Conservation (phyloP, 2,329 filamentous ascomycete genomes). For the Exutisphaerella laricina region DNA sequence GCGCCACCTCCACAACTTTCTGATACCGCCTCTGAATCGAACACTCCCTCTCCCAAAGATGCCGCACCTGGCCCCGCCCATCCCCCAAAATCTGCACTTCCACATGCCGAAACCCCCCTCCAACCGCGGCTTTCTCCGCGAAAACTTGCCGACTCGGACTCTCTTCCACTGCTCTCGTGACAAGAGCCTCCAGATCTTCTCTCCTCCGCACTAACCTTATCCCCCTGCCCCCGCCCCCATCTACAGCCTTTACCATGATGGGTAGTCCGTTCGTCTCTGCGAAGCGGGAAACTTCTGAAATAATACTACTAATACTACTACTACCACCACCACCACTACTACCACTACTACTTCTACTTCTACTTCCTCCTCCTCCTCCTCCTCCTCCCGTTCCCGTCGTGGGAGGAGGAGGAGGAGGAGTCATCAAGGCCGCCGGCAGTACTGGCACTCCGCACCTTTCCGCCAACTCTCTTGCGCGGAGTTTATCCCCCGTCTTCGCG, state of each 20-base stretch:
- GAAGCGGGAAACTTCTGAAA: slow-evolving; percentile 48
- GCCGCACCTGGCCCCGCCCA: slow-evolving; percentile 46
- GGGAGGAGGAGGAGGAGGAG: too few relatives aligned
- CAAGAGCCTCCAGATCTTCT: slow-evolving; percentile 41
- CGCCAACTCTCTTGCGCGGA: slow-evolving; percentile 50
- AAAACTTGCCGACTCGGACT: slow-evolving; percentile 55
- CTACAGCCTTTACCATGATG: slow-evolving; percentile 60
- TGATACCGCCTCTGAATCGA: slow-evolving; percentile 57
- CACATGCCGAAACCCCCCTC: slow-evolving; percentile 56
- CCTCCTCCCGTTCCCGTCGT: slow-evolving; percentile 41
- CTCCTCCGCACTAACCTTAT: slow-evolving; percentile 50
- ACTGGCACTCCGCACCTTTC: slow-evolving; percentile 49
- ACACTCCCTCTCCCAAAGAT: slow-evolving; percentile 58
- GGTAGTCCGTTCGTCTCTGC: slow-evolving; percentile 53
- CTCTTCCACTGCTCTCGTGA: slow-evolving; percentile 51
- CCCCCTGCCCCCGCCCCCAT: slow-evolving; percentile 57
- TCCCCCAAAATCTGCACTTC: slow-evolving; percentile 59
- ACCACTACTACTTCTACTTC: too few relatives aligned
- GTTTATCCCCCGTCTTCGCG: slow-evolving; percentile 52
- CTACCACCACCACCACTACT: too few relatives aligned
- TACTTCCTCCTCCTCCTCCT: too few relatives aligned
- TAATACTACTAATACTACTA: too few relatives aligned
- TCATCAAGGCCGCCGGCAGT: slow-evolving; percentile 46
- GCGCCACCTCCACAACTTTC: slow-evolving; percentile 57
- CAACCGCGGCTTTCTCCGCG: slow-evolving; percentile 57